These are phyloP conservation scores for Epithemia pelagica DNA, from an alignment of 108 stramenopile species.

Conservation along the genomic window DNA sequence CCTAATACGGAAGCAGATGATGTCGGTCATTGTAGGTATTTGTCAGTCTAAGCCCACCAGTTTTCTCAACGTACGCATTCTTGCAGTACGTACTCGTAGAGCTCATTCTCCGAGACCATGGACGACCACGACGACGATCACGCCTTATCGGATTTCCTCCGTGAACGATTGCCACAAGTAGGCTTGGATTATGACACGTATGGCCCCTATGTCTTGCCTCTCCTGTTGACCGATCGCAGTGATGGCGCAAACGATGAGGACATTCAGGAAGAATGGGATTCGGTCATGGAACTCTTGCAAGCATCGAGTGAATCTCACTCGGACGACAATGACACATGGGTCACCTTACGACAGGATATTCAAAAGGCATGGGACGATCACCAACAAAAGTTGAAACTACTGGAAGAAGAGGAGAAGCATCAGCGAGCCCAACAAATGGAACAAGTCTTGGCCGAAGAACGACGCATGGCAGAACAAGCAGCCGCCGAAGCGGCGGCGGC, in stretches of 20 bases:
- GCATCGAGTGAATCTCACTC: constrained; percentile 53
- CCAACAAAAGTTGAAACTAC: constrained; percentile 16
- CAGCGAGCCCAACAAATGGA: constrained; percentile 23
- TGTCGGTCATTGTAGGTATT: too few relatives aligned
- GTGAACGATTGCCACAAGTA: constrained; percentile 43
- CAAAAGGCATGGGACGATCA: constrained; percentile 21
- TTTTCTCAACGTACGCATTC: too few relatives aligned
- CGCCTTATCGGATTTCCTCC: constrained; percentile 26
- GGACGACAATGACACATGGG: constrained; percentile 56
- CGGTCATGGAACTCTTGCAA: constrained; percentile 58
- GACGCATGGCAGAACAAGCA: constrained; percentile 42
- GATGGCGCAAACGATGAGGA: constrained; percentile 11
- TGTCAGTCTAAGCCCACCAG: too few relatives aligned
- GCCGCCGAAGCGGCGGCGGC: constrained; percentile 3
- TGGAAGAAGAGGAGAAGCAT: constrained; percentile 22
- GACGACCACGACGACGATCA: constrained; percentile 5
- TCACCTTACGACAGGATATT: constrained; percentile 42
- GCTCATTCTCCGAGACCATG: too few relatives aligned
- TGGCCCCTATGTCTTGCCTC: constrained; percentile 55
- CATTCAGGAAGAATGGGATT: constrained; percentile 42
- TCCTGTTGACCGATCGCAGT: not conserved
- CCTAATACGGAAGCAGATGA: too few relatives aligned
- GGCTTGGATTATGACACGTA: constrained; percentile 74
- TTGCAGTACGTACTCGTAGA: too few relatives aligned
- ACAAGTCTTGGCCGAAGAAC: constrained; percentile 36